Evolutionary conservation across 352 stramenopile genomes (phyloP).

Genomic region (Phytophthora agathidicida): DNA sequence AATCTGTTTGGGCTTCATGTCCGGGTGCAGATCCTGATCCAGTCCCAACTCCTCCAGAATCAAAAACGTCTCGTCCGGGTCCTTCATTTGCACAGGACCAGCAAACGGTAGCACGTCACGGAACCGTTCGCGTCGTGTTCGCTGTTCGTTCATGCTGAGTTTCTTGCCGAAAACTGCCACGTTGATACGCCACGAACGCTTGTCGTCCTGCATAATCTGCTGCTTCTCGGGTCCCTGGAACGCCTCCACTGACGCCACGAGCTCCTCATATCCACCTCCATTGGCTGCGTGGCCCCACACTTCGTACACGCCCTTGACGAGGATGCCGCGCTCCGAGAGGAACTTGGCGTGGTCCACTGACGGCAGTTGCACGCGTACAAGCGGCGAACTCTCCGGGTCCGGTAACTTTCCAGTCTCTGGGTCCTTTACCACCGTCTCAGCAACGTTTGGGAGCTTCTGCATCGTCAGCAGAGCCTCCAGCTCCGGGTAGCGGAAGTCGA

Average conservation of each 20-base stretch:
- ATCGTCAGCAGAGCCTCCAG: conserved; percentile 76
- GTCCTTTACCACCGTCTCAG: conserved; percentile 42
- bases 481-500: conserved; percentile 84
- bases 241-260: conserved; percentile 50
- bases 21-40: conserved; percentile 45
- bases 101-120: conserved; percentile 63
- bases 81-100: conserved; percentile 74
- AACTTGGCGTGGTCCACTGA: conserved; percentile 71
- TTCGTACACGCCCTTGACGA: conserved; percentile 86
- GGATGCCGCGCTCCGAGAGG: conserved; percentile 76
- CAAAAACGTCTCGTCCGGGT: conserved; percentile 72
- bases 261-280: conserved; percentile 47
- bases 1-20: conserved; percentile 57
- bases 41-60: conserved; percentile 80
- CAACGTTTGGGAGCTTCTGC: conserved; percentile 46
- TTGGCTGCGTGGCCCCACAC: conserved; percentile 58
- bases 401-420: conserved; percentile 37
- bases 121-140: conserved; percentile 53
- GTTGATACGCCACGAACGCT: conserved; percentile 76
- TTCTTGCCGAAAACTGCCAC: conserved; percentile 84
- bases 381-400: conserved; percentile 57
- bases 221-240: conserved; percentile 50
- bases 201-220: conserved; percentile 46
- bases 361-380: conserved; percentile 69
- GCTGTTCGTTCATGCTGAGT: conserved; percentile 75